phyloP scores from a whole-genome alignment of 805 yeast species.

The Metschnikowia noctiluminum region DNA sequence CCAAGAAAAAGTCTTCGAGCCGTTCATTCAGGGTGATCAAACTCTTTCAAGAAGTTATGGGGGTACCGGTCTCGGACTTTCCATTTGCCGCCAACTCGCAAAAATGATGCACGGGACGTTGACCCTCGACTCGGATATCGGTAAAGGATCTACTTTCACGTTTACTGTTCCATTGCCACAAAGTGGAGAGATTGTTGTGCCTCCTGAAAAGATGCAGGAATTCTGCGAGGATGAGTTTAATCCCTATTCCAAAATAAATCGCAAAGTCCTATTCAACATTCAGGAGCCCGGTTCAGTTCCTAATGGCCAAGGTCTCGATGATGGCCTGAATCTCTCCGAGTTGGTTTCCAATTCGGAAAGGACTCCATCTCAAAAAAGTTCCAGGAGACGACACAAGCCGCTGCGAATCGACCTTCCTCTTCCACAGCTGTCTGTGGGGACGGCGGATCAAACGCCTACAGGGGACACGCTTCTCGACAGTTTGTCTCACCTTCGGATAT shows the following conservation, averaged over 20 bases:
- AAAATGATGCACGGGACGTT: constrained; percentile 87
- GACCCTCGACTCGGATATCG: constrained; percentile 67
- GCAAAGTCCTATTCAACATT: constrained; percentile 45
- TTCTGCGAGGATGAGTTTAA: constrained; percentile 70
- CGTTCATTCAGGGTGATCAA: constrained; percentile 96
- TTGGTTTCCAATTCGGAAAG: not conserved
- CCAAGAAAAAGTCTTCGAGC: constrained; percentile 86
- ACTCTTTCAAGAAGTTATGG: constrained; percentile 88
- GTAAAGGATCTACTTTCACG: constrained; percentile 80
- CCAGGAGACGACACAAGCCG: not conserved
- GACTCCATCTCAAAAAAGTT: not conserved
- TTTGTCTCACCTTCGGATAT: constrained; percentile 43
- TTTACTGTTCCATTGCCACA: constrained; percentile 77
- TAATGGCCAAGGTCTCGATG: not conserved
- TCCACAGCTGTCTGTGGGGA: constrained; percentile 13
- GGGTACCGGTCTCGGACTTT: constrained; percentile 92
- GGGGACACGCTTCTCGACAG: constrained; percentile 23
- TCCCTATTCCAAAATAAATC: constrained; percentile 46
- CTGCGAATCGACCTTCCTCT: constrained; percentile 3
- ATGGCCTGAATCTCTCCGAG: not conserved
- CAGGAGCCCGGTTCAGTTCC: constrained; percentile 5
- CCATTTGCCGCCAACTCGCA: constrained; percentile 87
- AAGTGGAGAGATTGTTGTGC: constrained; percentile 49
- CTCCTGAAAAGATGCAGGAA: constrained; percentile 33
- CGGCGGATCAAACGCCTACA: constrained; percentile 13